Conservation (phyloP, 148 eudicot genomes). For the Chenopodium album region DNA sequence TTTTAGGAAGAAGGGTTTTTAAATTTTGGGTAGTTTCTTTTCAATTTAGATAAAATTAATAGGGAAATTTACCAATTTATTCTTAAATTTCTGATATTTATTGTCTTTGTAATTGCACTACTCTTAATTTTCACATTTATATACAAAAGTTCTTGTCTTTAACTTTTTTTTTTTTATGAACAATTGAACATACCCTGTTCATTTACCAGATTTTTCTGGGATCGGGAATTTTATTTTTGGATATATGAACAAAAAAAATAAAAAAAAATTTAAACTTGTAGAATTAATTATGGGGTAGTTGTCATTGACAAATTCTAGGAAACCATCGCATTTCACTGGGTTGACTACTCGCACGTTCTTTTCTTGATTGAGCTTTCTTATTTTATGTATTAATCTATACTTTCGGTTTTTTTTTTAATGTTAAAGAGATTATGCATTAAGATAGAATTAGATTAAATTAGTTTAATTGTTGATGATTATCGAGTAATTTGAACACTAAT, state of each 20-base stretch:
- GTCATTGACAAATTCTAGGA: slow-evolving; percentile 6
- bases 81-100: background rate
- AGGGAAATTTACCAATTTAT: background rate
- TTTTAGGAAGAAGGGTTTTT: background rate
- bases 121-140: background rate
- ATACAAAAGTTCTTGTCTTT: background rate
- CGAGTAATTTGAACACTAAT: background rate
- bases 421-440: background rate
- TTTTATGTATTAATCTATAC: background rate
- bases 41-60: background rate
- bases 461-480: background rate
- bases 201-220: background rate
- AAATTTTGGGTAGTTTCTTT: no score
- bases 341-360: slow-evolving; percentile 10
- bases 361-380: background rate
- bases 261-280: no score
- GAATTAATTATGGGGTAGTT: background rate
- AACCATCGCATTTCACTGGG: background rate
- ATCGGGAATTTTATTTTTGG: background rate
- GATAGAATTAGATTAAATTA: background rate
- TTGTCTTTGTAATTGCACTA: background rate
- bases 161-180: background rate
- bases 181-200: background rate
- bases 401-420: background rate
- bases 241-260: background rate